A percentile compares a stretch with the other conserved stretches of the same genome.
These are phyloP conservation scores for Suillus tomentosus DNA, from an alignment of 768 basidiomycete genomes.

Conservation along the genomic window DNA sequence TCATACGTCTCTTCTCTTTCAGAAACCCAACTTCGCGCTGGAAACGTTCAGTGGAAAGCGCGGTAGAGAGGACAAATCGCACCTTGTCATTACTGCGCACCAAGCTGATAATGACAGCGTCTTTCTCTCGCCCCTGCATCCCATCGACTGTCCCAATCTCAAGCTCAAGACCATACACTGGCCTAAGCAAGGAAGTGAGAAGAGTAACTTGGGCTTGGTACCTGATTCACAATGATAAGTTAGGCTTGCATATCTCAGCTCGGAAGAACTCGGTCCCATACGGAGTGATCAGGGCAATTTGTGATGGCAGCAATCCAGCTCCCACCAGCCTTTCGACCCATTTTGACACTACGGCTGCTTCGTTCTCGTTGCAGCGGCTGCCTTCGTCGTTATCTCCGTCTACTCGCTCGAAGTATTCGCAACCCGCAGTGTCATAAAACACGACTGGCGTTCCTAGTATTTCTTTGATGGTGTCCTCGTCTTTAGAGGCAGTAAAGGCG, in stretches of 20 bases:
- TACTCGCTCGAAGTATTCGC: conserved; percentile 86
- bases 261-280: conserved; percentile 37
- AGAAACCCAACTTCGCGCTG: conserved; percentile 93
- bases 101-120: conserved; percentile 89
- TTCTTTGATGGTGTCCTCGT: conserved; percentile 73
- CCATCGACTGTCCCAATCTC: conserved; percentile 97
- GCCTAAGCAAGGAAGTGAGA: conserved; percentile 74
- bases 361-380: conserved; percentile 93
- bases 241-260: not conserved
- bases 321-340: conserved; percentile 82
- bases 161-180: conserved; percentile 63
- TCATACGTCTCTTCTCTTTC: conserved; percentile 88
- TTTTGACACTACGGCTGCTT: conserved; percentile 78
- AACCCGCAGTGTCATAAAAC: conserved; percentile 94
- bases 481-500: conserved; percentile 34
- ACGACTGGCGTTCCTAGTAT: conserved; percentile 75
- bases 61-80: conserved; percentile 19
- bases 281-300: conserved; percentile 90
- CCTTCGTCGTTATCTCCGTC: conserved; percentile 86
- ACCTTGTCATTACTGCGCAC: conserved; percentile 91
- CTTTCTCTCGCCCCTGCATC: conserved; percentile 96
- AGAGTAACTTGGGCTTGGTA: conserved; percentile 95
- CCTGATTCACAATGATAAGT: conserved; percentile 35
- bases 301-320: conserved; percentile 60
- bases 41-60: conserved; percentile 9